Conservation (phyloP, 257 asterid species). For the Cynanchum wilfordii region DNA sequence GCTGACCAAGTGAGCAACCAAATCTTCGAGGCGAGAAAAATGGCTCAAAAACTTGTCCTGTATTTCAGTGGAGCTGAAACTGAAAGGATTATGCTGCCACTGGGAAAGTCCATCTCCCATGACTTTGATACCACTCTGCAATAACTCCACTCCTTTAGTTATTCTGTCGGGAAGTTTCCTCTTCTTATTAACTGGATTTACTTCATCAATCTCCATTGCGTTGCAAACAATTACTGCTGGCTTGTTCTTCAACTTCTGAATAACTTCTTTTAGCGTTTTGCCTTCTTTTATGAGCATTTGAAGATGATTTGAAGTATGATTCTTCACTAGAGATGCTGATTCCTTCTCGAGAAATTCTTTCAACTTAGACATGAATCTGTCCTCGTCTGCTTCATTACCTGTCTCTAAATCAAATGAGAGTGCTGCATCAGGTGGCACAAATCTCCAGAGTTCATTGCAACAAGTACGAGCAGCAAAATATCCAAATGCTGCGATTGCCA, state of each 20-base stretch:
- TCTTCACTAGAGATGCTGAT: constrained; percentile 31
- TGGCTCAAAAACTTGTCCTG: constrained; percentile 56
- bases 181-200: constrained; percentile 51
- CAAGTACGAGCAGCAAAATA: constrained; percentile 76
- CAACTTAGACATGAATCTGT: constrained; percentile 77
- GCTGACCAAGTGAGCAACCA: constrained; percentile 55
- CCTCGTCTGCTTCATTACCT: constrained; percentile 66
- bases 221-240: constrained; percentile 27
- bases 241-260: constrained; percentile 18
- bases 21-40: constrained; percentile 67
- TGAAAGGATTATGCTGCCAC: constrained; percentile 55
- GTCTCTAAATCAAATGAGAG: constrained; percentile 67
- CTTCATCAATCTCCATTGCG: constrained; percentile 62
- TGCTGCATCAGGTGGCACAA: constrained; percentile 86
- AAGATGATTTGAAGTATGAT: constrained; percentile 35
- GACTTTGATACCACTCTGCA: constrained; percentile 72
- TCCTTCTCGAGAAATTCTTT: constrained; percentile 83
- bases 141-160: constrained; percentile 64
- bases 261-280: constrained; percentile 35
- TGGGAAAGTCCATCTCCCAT: constrained; percentile 72
- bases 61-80: constrained; percentile 39
- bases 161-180: constrained; percentile 81
- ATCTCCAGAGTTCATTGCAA: constrained; percentile 82
- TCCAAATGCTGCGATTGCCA: constrained; percentile 68
- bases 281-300: constrained; percentile 57